Evolutionary conservation across 2,329 filamentous ascomycete genomes (phyloP).

Genomic region (Colletotrichum sp.): DNA sequence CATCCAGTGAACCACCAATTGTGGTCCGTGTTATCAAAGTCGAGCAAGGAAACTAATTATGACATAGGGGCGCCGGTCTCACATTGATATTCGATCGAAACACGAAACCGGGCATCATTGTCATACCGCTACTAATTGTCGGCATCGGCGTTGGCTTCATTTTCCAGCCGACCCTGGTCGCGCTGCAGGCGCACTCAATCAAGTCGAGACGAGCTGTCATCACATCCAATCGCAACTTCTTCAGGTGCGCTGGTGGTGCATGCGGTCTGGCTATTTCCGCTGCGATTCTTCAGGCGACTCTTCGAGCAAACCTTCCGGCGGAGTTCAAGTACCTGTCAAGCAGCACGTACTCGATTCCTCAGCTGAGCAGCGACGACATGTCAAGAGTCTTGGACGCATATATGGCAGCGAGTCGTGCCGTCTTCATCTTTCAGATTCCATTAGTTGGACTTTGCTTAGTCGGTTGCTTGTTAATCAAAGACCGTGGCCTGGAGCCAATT

Average conservation of each 20-base stretch:
- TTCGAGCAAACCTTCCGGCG: constrained; percentile 29
- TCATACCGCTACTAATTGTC: constrained; percentile 53
- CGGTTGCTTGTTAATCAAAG: constrained; percentile 55
- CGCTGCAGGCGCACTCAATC: constrained; percentile 60
- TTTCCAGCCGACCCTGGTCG: constrained; percentile 56
- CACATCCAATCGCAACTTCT: constrained; percentile 67
- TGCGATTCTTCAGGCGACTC: constrained; percentile 44
- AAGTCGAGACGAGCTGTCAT: constrained; percentile 65
- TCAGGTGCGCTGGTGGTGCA: constrained; percentile 63
- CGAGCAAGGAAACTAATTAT: neutral
- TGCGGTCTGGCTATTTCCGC: constrained; percentile 63
- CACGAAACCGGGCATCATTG: constrained; percentile 52
- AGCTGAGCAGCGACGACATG: constrained; percentile 8
- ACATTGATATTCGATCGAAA: constrained; percentile 51
- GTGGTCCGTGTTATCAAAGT: neutral
- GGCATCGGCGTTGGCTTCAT: constrained; percentile 58
- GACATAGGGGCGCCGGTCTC: constrained; percentile 50
- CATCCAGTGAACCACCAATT: neutral
- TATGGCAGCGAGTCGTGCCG: constrained; percentile 55
- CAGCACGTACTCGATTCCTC: constrained; percentile 32
- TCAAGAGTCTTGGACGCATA: constrained; percentile 43
- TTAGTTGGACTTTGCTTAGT: constrained; percentile 55
- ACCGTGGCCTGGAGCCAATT: constrained; percentile 47
- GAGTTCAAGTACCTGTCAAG: constrained; percentile 28
- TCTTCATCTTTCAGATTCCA: constrained; percentile 62